These are phyloP conservation scores for Parathielavia hyrcaniae DNA, from an alignment of 495 filamentous ascomycete genomes.

Conservation along the genomic window DNA sequence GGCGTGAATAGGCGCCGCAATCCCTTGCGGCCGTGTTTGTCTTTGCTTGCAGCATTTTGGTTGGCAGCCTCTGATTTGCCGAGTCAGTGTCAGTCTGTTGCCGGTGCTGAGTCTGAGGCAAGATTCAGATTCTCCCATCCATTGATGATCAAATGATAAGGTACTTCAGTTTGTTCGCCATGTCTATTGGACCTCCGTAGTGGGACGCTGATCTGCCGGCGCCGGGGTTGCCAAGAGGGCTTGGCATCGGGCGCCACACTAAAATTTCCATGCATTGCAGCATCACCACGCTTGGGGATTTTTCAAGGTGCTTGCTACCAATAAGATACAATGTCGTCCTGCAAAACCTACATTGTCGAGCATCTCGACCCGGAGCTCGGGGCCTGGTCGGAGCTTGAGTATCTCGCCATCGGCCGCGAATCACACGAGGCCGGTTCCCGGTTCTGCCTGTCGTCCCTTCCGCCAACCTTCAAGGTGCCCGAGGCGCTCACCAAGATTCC, in stretches of 20 bases:
- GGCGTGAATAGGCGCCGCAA: slow-evolving; percentile 12
- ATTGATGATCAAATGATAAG: too few relatives aligned
- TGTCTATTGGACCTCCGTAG: too few relatives aligned
- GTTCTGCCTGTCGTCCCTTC: slow-evolving; percentile 83
- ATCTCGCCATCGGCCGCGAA: slow-evolving; percentile 76
- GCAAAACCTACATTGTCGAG: slow-evolving; percentile 78
- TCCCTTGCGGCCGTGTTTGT: not conserved
- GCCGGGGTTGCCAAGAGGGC: slow-evolving; percentile 7
- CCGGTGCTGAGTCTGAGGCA: too few relatives aligned
- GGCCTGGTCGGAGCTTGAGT: slow-evolving; percentile 90
- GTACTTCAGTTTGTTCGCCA: too few relatives aligned
- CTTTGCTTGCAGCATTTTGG: too few relatives aligned
- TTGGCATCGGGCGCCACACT: slow-evolving; percentile 12
- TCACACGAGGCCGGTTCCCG: slow-evolving; percentile 57
- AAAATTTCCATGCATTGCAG: slow-evolving; percentile 6
- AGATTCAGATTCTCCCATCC: too few relatives aligned
- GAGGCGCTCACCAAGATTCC: slow-evolving; percentile 50
- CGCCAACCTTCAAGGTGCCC: slow-evolving; percentile 59
- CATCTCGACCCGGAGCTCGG: slow-evolving; percentile 90
- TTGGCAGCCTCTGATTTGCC: too few relatives aligned
- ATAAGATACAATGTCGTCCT: slow-evolving; percentile 17
- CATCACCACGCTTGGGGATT: too few relatives aligned
- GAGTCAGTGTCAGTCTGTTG: too few relatives aligned
- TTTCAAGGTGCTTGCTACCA: too few relatives aligned
- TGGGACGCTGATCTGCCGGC: slow-evolving; percentile 16